phyloP scores from a whole-genome alignment of 2,329 filamentous ascomycete genomes.

The Allantophomopsis cytisporea region DNA sequence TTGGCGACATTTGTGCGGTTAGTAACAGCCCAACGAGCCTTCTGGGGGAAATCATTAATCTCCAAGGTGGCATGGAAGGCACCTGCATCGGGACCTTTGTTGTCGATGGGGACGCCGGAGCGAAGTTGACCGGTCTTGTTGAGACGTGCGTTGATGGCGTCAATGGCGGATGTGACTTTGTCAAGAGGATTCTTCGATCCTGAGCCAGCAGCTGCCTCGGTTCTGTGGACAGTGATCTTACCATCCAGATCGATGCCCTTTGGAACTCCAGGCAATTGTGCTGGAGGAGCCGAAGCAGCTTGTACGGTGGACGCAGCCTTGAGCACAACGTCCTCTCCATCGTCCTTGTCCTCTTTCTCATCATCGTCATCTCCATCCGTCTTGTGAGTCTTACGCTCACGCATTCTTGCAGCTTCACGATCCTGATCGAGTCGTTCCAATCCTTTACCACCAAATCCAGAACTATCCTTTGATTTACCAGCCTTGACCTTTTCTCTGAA shows the following conservation, averaged over 20 bases:
- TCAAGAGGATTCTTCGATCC: slow-evolving; percentile 56
- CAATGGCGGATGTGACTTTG: slow-evolving; percentile 81
- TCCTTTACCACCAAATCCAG: slow-evolving; percentile 90
- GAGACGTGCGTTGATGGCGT: slow-evolving; percentile 79
- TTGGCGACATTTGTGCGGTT: slow-evolving; percentile 98
- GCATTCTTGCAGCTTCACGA: slow-evolving; percentile 72
- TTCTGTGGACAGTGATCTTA: slow-evolving; percentile 62
- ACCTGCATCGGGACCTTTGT: slow-evolving; percentile 93
- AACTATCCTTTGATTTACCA: slow-evolving; percentile 79
- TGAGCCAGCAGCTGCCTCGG: slow-evolving; percentile 37
- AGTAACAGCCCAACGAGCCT: slow-evolving; percentile 95
- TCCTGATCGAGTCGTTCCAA: slow-evolving; percentile 85
- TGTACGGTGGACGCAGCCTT: slow-evolving; percentile 53
- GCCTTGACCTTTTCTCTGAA: slow-evolving; percentile 87
- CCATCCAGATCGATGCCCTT: slow-evolving; percentile 48
- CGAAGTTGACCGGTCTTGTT: slow-evolving; percentile 83
- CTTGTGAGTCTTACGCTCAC: slow-evolving; percentile 81
- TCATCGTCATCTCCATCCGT: slow-evolving; percentile 77
- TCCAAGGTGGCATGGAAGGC: slow-evolving; percentile 94
- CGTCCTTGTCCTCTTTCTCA: slow-evolving; percentile 55
- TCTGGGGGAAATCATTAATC: slow-evolving; percentile 99
- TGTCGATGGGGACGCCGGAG: slow-evolving; percentile 89
- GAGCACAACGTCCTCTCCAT: slow-evolving; percentile 57
- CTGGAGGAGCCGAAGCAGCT: slow-evolving; percentile 32
- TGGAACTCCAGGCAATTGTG: slow-evolving; percentile 27